Evolutionary conservation across 2,329 filamentous ascomycete genomes (phyloP), one percentile per base, ranked within the genome.

Genomic region (Phoma herbarum): DNA sequence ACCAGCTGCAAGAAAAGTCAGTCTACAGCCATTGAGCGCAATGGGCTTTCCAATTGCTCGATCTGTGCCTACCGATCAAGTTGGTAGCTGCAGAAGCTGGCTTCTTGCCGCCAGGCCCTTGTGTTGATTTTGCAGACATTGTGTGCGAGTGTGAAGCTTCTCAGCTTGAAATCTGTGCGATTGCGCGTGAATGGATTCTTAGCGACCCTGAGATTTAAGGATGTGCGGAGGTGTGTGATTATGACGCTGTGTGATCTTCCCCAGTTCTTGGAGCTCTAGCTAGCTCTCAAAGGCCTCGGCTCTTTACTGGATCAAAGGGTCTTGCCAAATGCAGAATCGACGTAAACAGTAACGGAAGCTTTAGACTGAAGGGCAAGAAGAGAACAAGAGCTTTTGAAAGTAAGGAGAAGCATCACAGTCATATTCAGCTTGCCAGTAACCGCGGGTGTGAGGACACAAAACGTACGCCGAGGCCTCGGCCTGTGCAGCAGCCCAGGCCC

Each of bases 1-100:
- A 76, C 95, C 95, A 77, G 95, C 95, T 96, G 70, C 69, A 37
- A n/a, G 46, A 16, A 23, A 51, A 43, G 61, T 71, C 50, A 73
- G 63, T 42, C 51, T 43, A 41, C 48, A 56, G 35, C 53, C 37
- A 43, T 31, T 25, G 23, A 37, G 23, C 26, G 16, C 25, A 22
- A 18, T 18, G 22, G 28, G 52, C 14, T 18, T 10, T 18, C 7
- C 20, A 29, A 25, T 46, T 22, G 31, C 33, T 39, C 25, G 7
- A 12, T 26, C 22, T 9, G n/a, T 28, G 73, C 85, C 71, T 84
- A 95, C 92, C 92, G 72, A 97, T 93, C 72, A 98, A 81, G 79
- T 97, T 97, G 46, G 91, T 93, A 43, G 93, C 93, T 63, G 88
- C 91, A 55, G 93, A 93, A 60, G 93, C 87, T 70, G 91, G 90